A percentile compares a stretch with the other conserved stretches of the same genome.
Evolutionary conservation across 345 rosid genomes (phyloP).

Genomic region (Sisymbrium irio): DNA sequence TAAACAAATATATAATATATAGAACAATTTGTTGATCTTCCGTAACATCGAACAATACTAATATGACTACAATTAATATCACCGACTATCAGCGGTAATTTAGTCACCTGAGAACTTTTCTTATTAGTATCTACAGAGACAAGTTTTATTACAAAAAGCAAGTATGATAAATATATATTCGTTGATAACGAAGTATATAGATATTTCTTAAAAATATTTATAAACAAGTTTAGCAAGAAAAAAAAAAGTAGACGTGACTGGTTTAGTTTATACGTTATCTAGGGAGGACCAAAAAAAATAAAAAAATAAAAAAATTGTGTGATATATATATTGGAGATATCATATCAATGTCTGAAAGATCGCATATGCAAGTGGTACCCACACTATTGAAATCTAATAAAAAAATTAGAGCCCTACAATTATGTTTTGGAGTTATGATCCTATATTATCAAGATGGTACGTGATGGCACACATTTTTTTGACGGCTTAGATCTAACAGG

Average conservation of each 20-base stretch:
- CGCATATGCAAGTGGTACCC: slow-evolving; percentile 30
- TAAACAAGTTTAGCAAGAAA: too few relatives aligned
- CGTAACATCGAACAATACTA: background rate
- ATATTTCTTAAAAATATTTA: background rate
- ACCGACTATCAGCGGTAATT: background rate
- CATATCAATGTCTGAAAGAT: slow-evolving; percentile 2
- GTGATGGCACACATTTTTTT: background rate
- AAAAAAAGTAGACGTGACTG: background rate
- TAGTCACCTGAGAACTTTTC: background rate
- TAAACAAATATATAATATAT: background rate
- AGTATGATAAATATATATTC: too few relatives aligned
- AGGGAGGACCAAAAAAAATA: background rate
- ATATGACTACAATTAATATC: background rate
- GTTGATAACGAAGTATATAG: background rate
- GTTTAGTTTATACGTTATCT: background rate
- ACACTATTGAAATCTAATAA: background rate
- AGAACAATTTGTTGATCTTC: background rate
- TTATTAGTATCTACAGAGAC: background rate
- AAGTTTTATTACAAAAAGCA: background rate
- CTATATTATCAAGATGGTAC: background rate
- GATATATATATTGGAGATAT: background rate
- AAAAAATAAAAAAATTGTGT: background rate
- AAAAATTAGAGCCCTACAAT: background rate
- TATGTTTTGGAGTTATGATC: slow-evolving; percentile 14
- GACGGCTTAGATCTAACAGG: slow-evolving; percentile 15